Base-by-base conservation (phyloP, 1,284 basidiomycete genomes). In the Ganoderma lingzhi region DNA sequence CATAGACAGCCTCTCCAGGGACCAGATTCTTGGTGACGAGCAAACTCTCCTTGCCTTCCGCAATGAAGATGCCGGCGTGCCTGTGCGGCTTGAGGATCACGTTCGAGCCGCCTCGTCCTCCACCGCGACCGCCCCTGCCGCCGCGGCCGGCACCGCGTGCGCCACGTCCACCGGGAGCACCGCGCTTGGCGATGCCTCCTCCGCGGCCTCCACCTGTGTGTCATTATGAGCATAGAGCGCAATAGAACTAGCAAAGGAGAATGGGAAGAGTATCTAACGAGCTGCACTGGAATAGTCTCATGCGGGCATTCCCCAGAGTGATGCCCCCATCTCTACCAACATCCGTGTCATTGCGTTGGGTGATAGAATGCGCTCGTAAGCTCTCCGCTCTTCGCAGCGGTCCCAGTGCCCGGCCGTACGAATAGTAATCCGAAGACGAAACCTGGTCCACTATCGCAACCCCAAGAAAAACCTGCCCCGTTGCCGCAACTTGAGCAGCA, bases 11-110 rank as follows among this genome's bases (percentile, higher is more conserved):
- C 80, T 99, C 97, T 69, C 97, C 98, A 14, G 98, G 97, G 62
- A 95, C 96, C 75, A 99, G 88, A 84, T 99, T 99, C 84, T 96
- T 96, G 64, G 97, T 99, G 81, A 99, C 97, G 73, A 99, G 86
- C 82, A 99, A 89, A 78, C 96, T 94, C 80, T 99, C 98, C 85
- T 99, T 98, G 78, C 93, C 94, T 82, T 96, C 96, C 68, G 95
- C 96, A 76, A 97, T 93, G 85, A 96, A 97, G 74, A 99, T 90
- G 73, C 97, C 98, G 23, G 91, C 83, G 83, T 99, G 97, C 79
- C 93, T 89, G 86, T 99, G 97, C 3, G 97, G 96, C 82, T 99
- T 97, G 77, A 99, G 87, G 74, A 98, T 90, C 68, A 95, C 93
- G 71, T 92, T 95, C 59, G 95, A 88, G 10, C 96, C 91, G 6